Base-by-base conservation (phyloP, 495 filamentous ascomycete species). In the Cercophora scortea region DNA sequence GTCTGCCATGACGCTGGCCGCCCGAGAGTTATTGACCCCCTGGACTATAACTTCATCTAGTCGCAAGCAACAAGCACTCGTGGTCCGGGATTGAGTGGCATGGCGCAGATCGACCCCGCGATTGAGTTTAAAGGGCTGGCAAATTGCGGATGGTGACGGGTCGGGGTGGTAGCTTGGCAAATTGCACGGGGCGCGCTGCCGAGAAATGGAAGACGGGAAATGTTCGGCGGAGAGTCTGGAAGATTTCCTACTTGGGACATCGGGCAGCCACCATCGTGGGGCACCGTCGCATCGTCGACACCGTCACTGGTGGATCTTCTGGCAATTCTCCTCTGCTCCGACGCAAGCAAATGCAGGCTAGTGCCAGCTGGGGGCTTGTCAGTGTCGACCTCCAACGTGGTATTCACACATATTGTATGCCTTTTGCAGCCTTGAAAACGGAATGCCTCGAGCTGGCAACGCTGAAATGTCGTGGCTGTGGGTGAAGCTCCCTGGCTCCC, bases 231-330 rank as follows among this genome's bases (percentile, higher is more conserved):
- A 53, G 35, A 39, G 47, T 64, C 59, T 64, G 43, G 59, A 64
- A 64, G 53, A 13, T 50, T 64, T 52, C 62, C 62, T 38, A 39
- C 36, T 62, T 57, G 55, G 59, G 61, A 58, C 58, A 41, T 49
- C 53, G 49, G n/a, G 35, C 48, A 50, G 39, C 50, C 42, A 54
- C 12, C 38, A 48, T 15, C n/a, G n/a, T n/a, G n/a, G 25, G 44
- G 44, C 12, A 35, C 11, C 32, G 10, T 8, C 12, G n/a, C 45
- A 38, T 17, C 32, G 33, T 18, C 45, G 25, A 18, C 19, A 13
- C 17, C 38, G 42, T 25, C 25, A 15, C 36, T 49, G 17, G 25
- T 15, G 32, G 34, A 49, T n/a, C 45, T 15, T 15, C 15, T 42
- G 11, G 8, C 36, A 3, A 8, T 45, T 32, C 9, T 45, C 32